Base-by-base conservation (phyloP, 2,329 filamentous ascomycete species). In the Scleromitrula shiraiana region DNA sequence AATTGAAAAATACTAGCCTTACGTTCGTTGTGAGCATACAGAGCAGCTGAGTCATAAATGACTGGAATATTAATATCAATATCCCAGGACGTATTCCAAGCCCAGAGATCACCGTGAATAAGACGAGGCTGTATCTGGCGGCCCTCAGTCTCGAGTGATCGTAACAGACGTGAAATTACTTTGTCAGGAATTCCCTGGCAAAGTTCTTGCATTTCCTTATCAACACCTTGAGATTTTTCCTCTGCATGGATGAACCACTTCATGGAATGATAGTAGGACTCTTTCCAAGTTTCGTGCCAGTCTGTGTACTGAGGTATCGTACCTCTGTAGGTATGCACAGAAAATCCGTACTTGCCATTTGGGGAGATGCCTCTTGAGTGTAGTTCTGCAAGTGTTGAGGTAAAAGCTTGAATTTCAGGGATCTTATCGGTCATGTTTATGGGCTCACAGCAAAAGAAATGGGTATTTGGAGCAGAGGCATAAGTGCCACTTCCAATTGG, bases 271-370 rank as follows among this genome's bases (percentile, higher is more conserved):
- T 27, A n/a, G 19, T 23, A 47, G 26, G 20, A 41, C 15, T 41
- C 36, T 26, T 47, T 37, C 44, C 44, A 47, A 4, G 44, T 47
- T 19, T 47, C 37, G 37, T 17, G 8, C 10, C 14, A 24, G 5
- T 23, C 19, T 9, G 27, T 29, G 12, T 39, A 19, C 14, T 41
- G 36, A 8, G 37, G 17, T 4, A 32, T 40, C 15, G 19, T 56
- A 5, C 67, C 67, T 23, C 66, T 64, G 52, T 65, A 67, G 1
- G 67, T 70, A 6, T 15, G 24, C 19, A 47, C 20, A 20, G 19
- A 17, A 26, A 47, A 41, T 14, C 44, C 44, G 29, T 41, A 47
- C 12, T 35, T 47, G 15, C 37, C 37, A 23, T 35, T 35, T 23
- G 37, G 36, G 10, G 27, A 41, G 14, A 40, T 20, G 6, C 26